Evolutionary conservation across 108 stramenopile genomes (phyloP).

Genomic region (Skeletonema menzelii): DNA sequence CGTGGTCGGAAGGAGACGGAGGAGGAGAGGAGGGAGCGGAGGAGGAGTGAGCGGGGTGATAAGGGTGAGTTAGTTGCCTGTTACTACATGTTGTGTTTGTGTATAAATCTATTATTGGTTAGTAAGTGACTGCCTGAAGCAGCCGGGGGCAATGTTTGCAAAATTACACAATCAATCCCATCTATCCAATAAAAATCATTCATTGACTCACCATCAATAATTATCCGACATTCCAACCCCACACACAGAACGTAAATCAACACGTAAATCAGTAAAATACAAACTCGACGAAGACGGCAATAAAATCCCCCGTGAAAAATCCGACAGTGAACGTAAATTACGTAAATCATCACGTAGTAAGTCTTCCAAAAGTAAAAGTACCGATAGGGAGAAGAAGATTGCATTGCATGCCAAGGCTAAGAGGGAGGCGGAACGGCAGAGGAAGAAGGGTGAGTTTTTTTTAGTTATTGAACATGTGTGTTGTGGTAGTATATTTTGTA

Average conservation of each 20-base stretch:
- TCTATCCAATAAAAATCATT: neutral
- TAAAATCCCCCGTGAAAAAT: neutral
- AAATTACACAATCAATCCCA: no score
- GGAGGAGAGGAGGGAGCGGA: neutral
- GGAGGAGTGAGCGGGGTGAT: neutral
- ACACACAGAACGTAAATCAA: conserved; percentile 14
- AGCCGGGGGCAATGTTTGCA: no score
- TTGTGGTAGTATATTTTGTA: neutral
- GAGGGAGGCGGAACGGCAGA: conserved; percentile 31
- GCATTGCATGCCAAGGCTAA: conserved; percentile 41
- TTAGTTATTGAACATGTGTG: neutral
- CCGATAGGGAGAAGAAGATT: conserved; percentile 31
- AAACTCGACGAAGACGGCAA: conserved; percentile 20
- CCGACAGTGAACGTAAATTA: neutral
- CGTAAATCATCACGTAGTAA: neutral
- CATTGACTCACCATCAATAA: no score
- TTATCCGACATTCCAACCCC: neutral
- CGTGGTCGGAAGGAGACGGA: neutral
- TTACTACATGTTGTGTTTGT: neutral
- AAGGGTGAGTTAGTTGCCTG: neutral
- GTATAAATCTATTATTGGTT: no score
- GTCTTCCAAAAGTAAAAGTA: neutral
- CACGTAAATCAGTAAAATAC: conserved; percentile 11
- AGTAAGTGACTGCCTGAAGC: no score
- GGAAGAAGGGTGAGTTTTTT: conserved; percentile 14